These are phyloP conservation scores for Mitragyna speciosa DNA, from an alignment of 257 asterid species.

Conservation along the genomic window DNA sequence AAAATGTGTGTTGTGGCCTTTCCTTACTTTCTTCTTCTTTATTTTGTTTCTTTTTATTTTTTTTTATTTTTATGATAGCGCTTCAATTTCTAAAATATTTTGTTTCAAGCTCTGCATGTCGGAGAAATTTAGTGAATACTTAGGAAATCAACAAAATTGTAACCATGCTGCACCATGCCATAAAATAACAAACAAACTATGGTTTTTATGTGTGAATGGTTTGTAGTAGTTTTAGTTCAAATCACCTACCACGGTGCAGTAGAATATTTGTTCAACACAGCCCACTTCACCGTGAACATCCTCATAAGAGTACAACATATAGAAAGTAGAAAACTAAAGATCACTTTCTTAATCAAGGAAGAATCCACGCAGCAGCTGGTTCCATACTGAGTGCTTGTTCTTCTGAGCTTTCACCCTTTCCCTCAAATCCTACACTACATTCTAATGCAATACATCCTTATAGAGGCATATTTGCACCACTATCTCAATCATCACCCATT, in stretches of 20 bases:
- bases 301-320: too few species aligned
- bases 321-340: neutral
- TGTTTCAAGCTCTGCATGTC: neutral
- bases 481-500: neutral
- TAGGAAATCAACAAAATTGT: too few species aligned
- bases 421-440: neutral
- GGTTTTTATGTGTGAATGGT: neutral
- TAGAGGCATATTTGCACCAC: neutral
- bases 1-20: neutral
- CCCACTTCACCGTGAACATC: too few species aligned
- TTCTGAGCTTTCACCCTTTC: neutral
- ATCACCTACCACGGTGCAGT: neutral
- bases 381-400: neutral
- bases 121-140: neutral
- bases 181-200: neutral
- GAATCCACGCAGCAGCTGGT: neutral
- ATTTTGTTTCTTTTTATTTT: too few species aligned
- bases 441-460: neutral
- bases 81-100: too few species aligned
- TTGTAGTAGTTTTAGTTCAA: too few species aligned
- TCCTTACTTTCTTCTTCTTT: too few species aligned
- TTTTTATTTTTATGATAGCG: neutral
- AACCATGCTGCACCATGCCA: neutral
- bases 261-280: too few species aligned
- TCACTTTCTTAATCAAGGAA: neutral